Percentiles rank a stretch among this genome's conserved stretches.
These are phyloP conservation scores for Rubroboletus satanas DNA, from an alignment of 768 basidiomycete species.

Conservation along the genomic window DNA sequence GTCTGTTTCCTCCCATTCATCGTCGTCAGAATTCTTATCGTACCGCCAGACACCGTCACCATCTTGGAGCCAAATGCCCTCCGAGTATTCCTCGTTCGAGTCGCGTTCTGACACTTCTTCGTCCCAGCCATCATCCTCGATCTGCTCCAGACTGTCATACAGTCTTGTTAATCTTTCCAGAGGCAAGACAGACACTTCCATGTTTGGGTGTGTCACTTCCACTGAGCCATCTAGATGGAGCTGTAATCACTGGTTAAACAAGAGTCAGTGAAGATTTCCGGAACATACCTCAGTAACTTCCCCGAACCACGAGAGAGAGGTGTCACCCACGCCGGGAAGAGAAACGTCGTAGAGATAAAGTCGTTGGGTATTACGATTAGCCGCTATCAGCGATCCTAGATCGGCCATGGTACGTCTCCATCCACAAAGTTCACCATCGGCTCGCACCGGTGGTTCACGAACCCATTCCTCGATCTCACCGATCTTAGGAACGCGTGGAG, in stretches of 20 bases:
- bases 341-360: slow-evolving; percentile 41
- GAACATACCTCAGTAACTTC: slow-evolving; percentile 70
- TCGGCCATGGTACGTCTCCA: slow-evolving; percentile 73
- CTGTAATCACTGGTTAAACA: slow-evolving; percentile 35
- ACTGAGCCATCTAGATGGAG: slow-evolving; percentile 72
- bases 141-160: slow-evolving; percentile 77
- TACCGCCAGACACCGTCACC: slow-evolving; percentile 35
- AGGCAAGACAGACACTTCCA: slow-evolving; percentile 46
- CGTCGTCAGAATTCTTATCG: slow-evolving; percentile 29
- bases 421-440: slow-evolving; percentile 52
- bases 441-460: slow-evolving; percentile 49
- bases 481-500: slow-evolving; percentile 74
- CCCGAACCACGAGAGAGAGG: slow-evolving; percentile 72
- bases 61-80: slow-evolving; percentile 42
- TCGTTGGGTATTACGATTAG: slow-evolving; percentile 38
- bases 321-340: slow-evolving; percentile 38
- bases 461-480: slow-evolving; percentile 85
- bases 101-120: slow-evolving; percentile 31
- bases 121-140: slow-evolving; percentile 65
- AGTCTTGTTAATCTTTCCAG: slow-evolving; percentile 69
- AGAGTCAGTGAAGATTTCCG: slow-evolving; percentile 2
- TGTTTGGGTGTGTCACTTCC: slow-evolving; percentile 67
- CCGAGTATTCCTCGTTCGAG: slow-evolving; percentile 42
- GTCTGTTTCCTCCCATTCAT: slow-evolving; percentile 41
- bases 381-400: slow-evolving; percentile 57